phyloP scores from a whole-genome alignment of 345 rosid genomes.

The Eucalyptus leucophloia region DNA sequence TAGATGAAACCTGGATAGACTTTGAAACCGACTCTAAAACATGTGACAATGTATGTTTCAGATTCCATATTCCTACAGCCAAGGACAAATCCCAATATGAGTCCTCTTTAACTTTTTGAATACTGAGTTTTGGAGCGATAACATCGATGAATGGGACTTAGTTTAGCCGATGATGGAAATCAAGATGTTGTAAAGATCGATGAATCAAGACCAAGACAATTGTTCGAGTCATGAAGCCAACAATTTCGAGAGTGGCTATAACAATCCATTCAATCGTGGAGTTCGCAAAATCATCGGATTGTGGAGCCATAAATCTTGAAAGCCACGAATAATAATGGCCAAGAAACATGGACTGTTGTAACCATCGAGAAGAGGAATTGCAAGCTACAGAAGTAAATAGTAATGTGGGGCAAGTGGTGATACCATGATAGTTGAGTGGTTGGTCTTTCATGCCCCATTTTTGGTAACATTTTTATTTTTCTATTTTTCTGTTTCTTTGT shows the following conservation, averaged over 20 bases:
- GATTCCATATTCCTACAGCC: no score
- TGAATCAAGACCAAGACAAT: background rate
- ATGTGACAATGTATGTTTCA: no score
- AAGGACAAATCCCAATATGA: no score
- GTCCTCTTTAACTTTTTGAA: no score
- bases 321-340: background rate
- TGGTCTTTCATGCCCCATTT: background rate
- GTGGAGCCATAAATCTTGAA: background rate
- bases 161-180: background rate
- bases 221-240: background rate
- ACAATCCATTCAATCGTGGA: background rate
- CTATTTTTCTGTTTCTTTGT: no score
- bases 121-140: no score
- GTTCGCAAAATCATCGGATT: background rate
- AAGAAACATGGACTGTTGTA: background rate
- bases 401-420: background rate
- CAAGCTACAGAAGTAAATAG: background rate
- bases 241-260: background rate
- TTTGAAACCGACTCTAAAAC: no score
- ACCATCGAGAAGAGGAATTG: background rate
- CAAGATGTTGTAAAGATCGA: background rate
- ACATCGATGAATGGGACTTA: no score
- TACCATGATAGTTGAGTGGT: background rate
- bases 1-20: no score
- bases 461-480: no score